These are phyloP conservation scores for Westerdykella ornata DNA, from an alignment of 2,329 filamentous ascomycete genomes.

Conservation along the genomic window DNA sequence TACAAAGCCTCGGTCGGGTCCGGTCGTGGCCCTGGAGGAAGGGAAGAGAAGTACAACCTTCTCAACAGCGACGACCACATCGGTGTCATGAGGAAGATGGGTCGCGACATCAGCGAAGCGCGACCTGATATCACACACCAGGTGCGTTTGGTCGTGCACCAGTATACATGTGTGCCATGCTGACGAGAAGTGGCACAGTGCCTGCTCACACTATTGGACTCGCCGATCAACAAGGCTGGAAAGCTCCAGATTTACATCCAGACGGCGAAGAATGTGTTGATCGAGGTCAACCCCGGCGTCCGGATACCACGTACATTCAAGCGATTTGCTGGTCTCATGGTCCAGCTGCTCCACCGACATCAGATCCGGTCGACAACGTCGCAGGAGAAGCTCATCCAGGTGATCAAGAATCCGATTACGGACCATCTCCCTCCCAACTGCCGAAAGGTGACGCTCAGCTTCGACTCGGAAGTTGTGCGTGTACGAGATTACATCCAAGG, in stretches of 20 bases:
- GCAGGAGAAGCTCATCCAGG: conserved; percentile 92
- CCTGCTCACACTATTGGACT: conserved; percentile 92
- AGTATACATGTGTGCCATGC: conserved; percentile 7
- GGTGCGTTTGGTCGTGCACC: conserved; percentile 50
- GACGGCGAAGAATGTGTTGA: conserved; percentile 92
- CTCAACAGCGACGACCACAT: conserved; percentile 99
- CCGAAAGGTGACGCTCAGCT: conserved; percentile 94
- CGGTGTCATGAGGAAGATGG: conserved; percentile 99
- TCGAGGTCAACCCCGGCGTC: conserved; percentile 96
- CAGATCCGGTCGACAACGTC: conserved; percentile 96
- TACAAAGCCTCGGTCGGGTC: conserved; percentile 83
- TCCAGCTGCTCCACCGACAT: conserved; percentile 89
- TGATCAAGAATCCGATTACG: conserved; percentile 96
- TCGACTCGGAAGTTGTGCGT: conserved; percentile 80
- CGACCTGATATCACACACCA: conserved; percentile 97
- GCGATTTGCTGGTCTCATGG: conserved; percentile 97
- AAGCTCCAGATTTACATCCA: conserved; percentile 98
- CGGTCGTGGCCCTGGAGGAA: conserved; percentile 54
- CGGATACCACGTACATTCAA: conserved; percentile 98
- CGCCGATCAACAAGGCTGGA: conserved; percentile 96
- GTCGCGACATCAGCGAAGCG: conserved; percentile 94
- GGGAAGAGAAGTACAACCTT: conserved; percentile 93
- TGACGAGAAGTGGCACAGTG: conserved; percentile 55
- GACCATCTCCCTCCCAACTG: conserved; percentile 96
- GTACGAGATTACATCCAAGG: conserved; percentile 82